Percentiles rank a stretch among this genome's conserved stretches.
Evolutionary conservation across 164 flowering plant species (phyloP).

Genomic region (Annona squamosa): DNA sequence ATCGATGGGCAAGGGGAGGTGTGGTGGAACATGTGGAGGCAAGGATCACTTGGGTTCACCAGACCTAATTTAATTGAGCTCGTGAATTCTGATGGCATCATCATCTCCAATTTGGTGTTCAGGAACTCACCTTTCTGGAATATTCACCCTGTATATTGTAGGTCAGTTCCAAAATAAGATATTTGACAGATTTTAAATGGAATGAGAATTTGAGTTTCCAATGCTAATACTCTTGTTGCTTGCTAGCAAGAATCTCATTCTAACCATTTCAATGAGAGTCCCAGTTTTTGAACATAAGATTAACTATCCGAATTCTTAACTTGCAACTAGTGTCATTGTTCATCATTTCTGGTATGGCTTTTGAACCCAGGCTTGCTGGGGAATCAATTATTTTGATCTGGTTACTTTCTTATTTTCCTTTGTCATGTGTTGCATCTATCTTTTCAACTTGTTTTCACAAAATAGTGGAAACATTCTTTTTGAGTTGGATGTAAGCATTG

Average conservation of each 20-base stretch:
- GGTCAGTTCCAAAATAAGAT: conserved; percentile 19
- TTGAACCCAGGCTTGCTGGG: not conserved
- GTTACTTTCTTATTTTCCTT: too few species aligned
- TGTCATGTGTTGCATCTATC: too few species aligned
- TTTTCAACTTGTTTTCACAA: too few species aligned
- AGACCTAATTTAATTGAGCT: conserved; percentile 87
- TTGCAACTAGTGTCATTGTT: not conserved
- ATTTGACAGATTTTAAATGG: not conserved
- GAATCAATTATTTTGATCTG: too few species aligned
- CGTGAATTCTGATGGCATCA: conserved; percentile 60
- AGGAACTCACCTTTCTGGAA: conserved; percentile 93
- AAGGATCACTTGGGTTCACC: conserved; percentile 59
- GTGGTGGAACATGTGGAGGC: conserved; percentile 99
- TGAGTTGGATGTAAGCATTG: too few species aligned
- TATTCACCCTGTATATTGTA: conserved; percentile 95
- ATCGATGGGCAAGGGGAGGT: conserved; percentile 95
- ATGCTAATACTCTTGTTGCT: not conserved
- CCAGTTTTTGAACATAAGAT: too few species aligned
- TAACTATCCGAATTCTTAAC: not conserved
- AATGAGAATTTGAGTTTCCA: not conserved
- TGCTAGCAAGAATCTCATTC: not conserved
- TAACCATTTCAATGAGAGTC: not conserved
- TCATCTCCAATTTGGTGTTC: conserved; percentile 79
- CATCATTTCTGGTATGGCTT: not conserved
- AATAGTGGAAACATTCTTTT: too few species aligned